Evolutionary conservation across 345 rosid genomes (phyloP), one percentile per base, ranked within the genome.

Genomic region (Isatis tinctoria): DNA sequence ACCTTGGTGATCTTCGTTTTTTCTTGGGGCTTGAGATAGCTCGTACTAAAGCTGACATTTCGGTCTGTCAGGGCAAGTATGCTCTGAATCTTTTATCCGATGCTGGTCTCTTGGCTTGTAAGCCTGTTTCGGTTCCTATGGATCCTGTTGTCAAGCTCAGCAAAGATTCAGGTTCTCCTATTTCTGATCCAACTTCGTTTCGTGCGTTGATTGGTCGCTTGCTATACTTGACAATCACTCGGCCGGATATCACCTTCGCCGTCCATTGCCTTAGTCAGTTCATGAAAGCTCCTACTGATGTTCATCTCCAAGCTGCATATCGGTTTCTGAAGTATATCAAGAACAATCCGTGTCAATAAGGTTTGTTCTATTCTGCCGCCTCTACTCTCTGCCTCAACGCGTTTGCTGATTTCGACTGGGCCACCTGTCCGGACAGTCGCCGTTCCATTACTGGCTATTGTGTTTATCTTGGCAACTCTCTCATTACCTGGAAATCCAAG

Each of bases 351-450:
- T 28, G 69, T 0, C 56, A 64, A n/a, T n/a, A n/a, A 18, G 40
- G 69, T 0, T 1, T 64, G 0, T 64, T 30, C 4, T 64, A 64
- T 1, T 28, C 11, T 1, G 40, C 40, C 1, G 0, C 1, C 0
- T 7, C 26, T 0, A 1, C 3, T 0, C 0, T 45, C 0, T 63
- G 53, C 0, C 36, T 63, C 3, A 63, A 43, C 10, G 70, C 33
- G 0, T 66, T 33, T 5, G 1, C 22, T 0, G 70, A 66, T 49
- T 44, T 45, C 0, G 44, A 49, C 0, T 49, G 35, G 59, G 45
- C 9, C 0, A 41, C 51, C 0, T 26, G 37, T 5, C 5, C 3
- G 0, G 67, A 61, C 0, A 22, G 22, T 0, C 2, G 43, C 0
- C 0, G 69, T 0, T 45, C 54, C 0, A 9, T 65, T 0, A 30